Base-by-base conservation (phyloP, 2,329 filamentous ascomycete genomes). In the Botrytis aclada region DNA sequence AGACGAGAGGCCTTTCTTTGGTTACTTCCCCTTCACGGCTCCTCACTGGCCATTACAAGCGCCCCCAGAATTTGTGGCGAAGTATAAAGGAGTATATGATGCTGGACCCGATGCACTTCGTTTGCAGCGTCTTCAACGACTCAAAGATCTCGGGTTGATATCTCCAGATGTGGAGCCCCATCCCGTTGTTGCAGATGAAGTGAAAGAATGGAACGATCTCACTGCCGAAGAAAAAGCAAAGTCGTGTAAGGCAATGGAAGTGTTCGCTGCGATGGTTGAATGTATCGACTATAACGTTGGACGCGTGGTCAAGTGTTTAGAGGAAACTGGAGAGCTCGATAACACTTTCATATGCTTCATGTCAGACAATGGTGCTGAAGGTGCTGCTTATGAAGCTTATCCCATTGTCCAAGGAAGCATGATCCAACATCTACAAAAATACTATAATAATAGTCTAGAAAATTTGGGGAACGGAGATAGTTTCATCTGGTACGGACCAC, bases 11-110 rank as follows among this genome's bases (percentile, higher is more conserved):
- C 82, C 85, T 0, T 87, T 87, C 80, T 87, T 87, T 77, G 84
- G 80, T 5, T 86, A 86, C 76, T 80, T 85, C 6, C 84, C 86
- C 0, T 87, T 86, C 77, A 86, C 85, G 1, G 86, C 86, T 0
- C 86, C 86, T 12, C 86, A 88, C 39, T 25, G 58, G 34, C 34
- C 58, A 8, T n/a, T 61, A 16, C 22, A 61, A 39, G 12, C 22
- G 4, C 20, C 58, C 12, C 22, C 22, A 16, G 58, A 61, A 61
- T 39, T 25, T 2, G 20, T 61, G 37, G 58, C 34, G 22, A 61
- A 61, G 58, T 61, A 61, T 37, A 61, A 39, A 39, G 58, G 58
- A 25, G 34, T 39, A 25, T 61, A 39, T 61, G 32, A 61, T 39
- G 34, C 12, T n/a, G 22, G 58, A 9, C 10, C 58, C 25, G 29